Evolutionary conservation across 176 grass and related monocot genomes (phyloP), one percentile per base, ranked within the genome.

Genomic region (Carex kokanica): DNA sequence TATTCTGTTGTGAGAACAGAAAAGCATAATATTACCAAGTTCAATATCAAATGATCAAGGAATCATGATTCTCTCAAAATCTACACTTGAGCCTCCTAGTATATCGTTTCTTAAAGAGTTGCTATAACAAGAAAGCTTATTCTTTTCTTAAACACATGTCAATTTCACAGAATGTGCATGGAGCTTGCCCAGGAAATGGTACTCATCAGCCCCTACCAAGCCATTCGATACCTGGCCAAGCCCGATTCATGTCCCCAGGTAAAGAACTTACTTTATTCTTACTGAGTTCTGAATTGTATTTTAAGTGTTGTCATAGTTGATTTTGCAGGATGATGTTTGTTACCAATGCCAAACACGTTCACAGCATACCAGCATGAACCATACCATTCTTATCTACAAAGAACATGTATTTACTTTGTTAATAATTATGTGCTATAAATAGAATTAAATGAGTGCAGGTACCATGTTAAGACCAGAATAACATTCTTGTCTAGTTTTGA

Each of bases 161-260:
- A 21, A 81, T 81, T 43, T 57, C 41, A 29, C 79, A 82, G 79
- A 53, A 66, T 51, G 23, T 40, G 32, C 31, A 41, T 24, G 78
- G 54, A 62, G 31, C 27, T 61, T 60, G 57, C 58, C 6, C 11
- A 10, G 36, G 34, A 82, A 31, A 52, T 65, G 58, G 21, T 3
- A 51, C 15, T 66, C 43, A 49, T 2, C 40, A 47, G 10, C 27
- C 79, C 40, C 40, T 27, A 66, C 60, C 20, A 82, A 17, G 21
- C 20, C 8, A 82, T 82, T 82, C 27, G 62, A 47, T 66, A 29
- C 38, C 79, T 49, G 79, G 38, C 53, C 72, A 75, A 75, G 16
- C 72, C 47, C 72, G 47, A 53, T 75, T 75, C 72, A 31, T 75
- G 72, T 75, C 47, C 72, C 72, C 47, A 16, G 72, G 72, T 75